Conservation (phyloP, 305 asterid species). For the Ajuga reptans region DNA sequence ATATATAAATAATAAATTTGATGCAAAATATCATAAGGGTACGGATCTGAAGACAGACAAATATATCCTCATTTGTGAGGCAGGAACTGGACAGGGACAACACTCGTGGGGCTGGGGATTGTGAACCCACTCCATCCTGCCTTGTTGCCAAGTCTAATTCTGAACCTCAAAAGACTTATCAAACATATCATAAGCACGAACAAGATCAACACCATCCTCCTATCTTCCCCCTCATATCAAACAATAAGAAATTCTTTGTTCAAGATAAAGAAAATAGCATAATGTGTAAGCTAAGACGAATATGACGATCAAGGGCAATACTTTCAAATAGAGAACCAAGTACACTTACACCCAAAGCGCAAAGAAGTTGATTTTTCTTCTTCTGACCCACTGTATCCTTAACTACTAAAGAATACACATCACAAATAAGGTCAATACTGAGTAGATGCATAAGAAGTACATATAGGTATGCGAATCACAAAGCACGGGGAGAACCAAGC, state of each 20-base stretch:
- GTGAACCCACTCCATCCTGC: neutral
- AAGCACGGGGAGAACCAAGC: neutral
- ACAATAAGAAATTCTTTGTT: neutral
- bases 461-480: neutral
- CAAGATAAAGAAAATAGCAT: neutral
- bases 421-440: conserved; percentile 10
- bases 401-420: neutral
- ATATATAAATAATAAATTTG: neutral
- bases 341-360: neutral
- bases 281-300: neutral
- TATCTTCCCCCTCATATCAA: neutral
- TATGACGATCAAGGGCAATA: neutral
- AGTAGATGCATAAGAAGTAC: neutral
- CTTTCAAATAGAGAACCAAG: conserved; percentile 1
- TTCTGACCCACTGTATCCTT: neutral
- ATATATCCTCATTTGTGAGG: neutral
- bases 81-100: neutral
- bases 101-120: neutral
- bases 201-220: neutral
- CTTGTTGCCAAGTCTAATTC: neutral
- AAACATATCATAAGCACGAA: conserved; percentile 7
- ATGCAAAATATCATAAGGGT: neutral
- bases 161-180: neutral
- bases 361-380: neutral
- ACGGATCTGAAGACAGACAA: neutral